phyloP scores from a whole-genome alignment of 371 early-diverging fungal species.

The Mortierella sp. region DNA sequence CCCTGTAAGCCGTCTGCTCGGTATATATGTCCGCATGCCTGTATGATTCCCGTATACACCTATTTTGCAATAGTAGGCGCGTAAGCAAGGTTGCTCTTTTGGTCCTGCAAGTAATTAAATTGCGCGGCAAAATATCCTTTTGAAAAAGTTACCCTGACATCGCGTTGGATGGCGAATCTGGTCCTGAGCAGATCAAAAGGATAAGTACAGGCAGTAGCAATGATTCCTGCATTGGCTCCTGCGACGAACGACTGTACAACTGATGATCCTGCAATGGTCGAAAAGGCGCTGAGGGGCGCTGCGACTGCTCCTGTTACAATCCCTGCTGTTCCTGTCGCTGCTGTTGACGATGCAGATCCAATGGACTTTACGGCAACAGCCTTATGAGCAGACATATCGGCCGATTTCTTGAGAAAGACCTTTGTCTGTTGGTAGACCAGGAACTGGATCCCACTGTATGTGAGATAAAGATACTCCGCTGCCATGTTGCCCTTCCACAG shows the following conservation, averaged over 20 bases:
- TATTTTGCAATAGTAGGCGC: conserved; percentile 20
- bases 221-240: conserved; percentile 82
- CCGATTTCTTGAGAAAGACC: conserved; percentile 41
- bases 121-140: background rate
- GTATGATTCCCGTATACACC: conserved; percentile 74
- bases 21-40: conserved; percentile 76
- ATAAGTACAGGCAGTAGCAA: conserved; percentile 89
- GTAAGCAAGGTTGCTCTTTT: background rate
- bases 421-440: conserved; percentile 76
- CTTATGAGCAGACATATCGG: background rate
- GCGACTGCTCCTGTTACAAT: background rate
- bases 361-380: background rate
- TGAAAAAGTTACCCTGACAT: conserved; percentile 57
- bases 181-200: conserved; percentile 96
- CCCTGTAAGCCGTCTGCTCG: conserved; percentile 83
- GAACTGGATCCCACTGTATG: conserved; percentile 93
- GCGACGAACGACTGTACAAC: conserved; percentile 69
- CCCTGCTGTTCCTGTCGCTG: background rate
- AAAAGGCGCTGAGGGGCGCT: conserved; percentile 8
- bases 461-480: conserved; percentile 91
- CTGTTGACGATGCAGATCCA: background rate
- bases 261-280: conserved; percentile 25
- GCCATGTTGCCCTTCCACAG: conserved; percentile 97
- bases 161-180: conserved; percentile 87
- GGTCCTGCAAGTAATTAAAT: background rate